Percentiles rank a stretch among this genome's conserved stretches.
Conservation (phyloP, 768 basidiomycete genomes). For the Tylopilus cervinicoccineus region DNA sequence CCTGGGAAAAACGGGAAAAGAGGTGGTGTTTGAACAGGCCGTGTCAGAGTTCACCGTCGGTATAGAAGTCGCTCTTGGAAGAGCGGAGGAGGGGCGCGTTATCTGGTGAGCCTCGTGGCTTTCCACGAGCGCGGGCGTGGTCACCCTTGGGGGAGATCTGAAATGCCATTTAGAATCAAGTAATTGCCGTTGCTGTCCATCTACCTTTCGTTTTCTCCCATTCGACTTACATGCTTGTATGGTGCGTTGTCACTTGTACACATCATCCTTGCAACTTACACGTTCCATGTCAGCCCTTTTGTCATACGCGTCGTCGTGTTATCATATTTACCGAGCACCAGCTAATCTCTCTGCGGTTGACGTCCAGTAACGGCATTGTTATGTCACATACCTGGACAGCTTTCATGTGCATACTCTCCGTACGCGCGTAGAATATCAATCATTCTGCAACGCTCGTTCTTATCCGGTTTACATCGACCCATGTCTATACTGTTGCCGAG, state of each 20-base stretch:
- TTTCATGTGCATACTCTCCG: slow-evolving; percentile 20
- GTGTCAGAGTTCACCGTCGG: slow-evolving; percentile 28
- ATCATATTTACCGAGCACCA: slow-evolving; percentile 3
- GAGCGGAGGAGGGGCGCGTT: slow-evolving; percentile 31
- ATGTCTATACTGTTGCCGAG: background rate
- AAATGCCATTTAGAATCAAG: slow-evolving; percentile 6
- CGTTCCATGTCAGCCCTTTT: background rate
- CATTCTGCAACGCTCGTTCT: slow-evolving; percentile 1
- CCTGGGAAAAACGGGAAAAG: slow-evolving; percentile 14
- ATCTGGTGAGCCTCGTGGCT: slow-evolving; percentile 23
- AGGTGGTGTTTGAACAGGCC: slow-evolving; percentile 24
- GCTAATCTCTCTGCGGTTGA: slow-evolving; percentile 11
- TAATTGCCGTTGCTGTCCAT: slow-evolving; percentile 19
- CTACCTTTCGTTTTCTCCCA: slow-evolving; percentile 1
- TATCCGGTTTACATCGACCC: background rate
- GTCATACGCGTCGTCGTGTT: background rate
- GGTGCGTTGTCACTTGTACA: slow-evolving; percentile 5
- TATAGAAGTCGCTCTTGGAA: slow-evolving; percentile 30
- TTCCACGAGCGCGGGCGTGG: background rate
- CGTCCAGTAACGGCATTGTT: slow-evolving; percentile 8
- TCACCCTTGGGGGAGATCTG: background rate
- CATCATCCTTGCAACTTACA: background rate
- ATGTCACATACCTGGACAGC: slow-evolving; percentile 5
- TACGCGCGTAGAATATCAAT: slow-evolving; percentile 3
- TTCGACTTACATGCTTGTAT: background rate